Percentiles rank a stretch among this genome's conserved stretches.
These are phyloP conservation scores for Apiospora marii DNA, from an alignment of 2,329 filamentous ascomycete genomes.

Conservation along the genomic window DNA sequence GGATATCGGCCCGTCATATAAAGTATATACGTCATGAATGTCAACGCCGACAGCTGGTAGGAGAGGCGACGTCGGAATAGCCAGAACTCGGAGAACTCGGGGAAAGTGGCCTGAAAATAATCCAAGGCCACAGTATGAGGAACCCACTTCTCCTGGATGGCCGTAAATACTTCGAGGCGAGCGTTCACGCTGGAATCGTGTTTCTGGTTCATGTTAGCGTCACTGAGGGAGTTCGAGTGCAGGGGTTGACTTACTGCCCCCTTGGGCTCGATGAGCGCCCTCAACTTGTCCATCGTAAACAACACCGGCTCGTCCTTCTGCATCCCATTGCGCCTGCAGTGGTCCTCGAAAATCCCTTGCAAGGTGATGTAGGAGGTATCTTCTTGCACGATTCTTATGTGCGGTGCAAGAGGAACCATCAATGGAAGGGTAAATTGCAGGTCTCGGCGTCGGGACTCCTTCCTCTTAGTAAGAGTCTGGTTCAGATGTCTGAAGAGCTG, in stretches of 20 bases:
- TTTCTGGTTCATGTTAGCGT: conserved; percentile 56
- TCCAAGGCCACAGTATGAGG: conserved; percentile 82
- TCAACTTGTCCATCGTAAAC: conserved; percentile 94
- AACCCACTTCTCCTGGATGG: conserved; percentile 94
- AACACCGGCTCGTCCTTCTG: conserved; percentile 95
- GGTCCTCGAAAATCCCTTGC: conserved; percentile 95
- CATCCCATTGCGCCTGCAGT: conserved; percentile 85
- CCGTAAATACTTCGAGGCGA: conserved; percentile 88
- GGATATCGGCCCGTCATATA: conserved; percentile 97
- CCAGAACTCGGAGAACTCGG: conserved; percentile 94
- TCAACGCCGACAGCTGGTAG: conserved; percentile 92
- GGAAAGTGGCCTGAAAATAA: conserved; percentile 89
- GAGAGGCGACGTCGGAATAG: conserved; percentile 97
- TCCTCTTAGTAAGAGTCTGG: conserved; percentile 87
- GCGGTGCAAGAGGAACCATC: conserved; percentile 94
- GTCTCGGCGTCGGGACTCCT: conserved; percentile 92
- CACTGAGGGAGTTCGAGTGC: not conserved
- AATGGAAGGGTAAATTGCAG: conserved; percentile 95
- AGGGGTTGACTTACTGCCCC: conserved; percentile 54
- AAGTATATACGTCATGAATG: conserved; percentile 98
- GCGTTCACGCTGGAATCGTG: conserved; percentile 76
- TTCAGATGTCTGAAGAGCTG: conserved; percentile 99
- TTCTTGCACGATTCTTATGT: conserved; percentile 95
- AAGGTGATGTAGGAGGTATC: conserved; percentile 93
- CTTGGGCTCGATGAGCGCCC: conserved; percentile 76